Conservation (phyloP, 352 stramenopile species). For the Hyaloperonospora brassicae region DNA sequence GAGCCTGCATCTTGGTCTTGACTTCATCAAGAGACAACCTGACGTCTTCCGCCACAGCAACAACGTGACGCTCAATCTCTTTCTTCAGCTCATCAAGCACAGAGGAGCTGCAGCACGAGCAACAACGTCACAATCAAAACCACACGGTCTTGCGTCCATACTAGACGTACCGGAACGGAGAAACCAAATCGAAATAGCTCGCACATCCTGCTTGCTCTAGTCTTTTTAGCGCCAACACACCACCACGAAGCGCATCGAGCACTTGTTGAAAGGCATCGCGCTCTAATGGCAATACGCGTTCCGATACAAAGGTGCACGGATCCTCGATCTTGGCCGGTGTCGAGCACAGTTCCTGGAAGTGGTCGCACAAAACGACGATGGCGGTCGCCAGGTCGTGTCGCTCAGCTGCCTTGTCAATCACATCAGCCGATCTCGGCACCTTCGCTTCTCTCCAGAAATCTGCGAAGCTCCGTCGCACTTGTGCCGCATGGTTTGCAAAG, state of each 20-base stretch:
- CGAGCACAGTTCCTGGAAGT: conserved; percentile 29
- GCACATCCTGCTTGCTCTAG: conserved; percentile 15
- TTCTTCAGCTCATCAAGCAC: conserved; percentile 37
- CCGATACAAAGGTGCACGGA: conserved; percentile 21
- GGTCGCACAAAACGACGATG: conserved; percentile 35
- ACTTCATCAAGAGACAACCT: conserved; percentile 24
- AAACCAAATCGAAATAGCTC: conserved; percentile 16
- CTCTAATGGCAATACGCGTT: conserved; percentile 32
- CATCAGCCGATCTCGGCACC: conserved; percentile 11
- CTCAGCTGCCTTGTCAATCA: conserved; percentile 26
- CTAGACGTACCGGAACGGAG: conserved; percentile 29
- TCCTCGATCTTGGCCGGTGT: conserved; percentile 14
- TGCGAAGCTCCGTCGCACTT: conserved; percentile 48
- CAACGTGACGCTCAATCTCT: conserved; percentile 29
- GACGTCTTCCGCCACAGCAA: conserved; percentile 13
- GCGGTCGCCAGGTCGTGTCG: conserved; percentile 30
- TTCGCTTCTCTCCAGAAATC: conserved; percentile 43
- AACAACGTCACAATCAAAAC: conserved; percentile 4
- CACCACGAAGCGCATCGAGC: conserved; percentile 32
- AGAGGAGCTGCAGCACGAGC: conserved; percentile 23
- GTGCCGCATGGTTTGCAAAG: conserved; percentile 65
- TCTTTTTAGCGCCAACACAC: conserved; percentile 21
- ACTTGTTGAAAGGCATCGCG: conserved; percentile 55
- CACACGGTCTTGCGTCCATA: neutral
- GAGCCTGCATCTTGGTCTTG: conserved; percentile 40